Percentiles rank a stretch among this genome's conserved stretches.
phyloP scores from a whole-genome alignment of 352 stramenopile genomes.

The Globisporangium acanthophoron region DNA sequence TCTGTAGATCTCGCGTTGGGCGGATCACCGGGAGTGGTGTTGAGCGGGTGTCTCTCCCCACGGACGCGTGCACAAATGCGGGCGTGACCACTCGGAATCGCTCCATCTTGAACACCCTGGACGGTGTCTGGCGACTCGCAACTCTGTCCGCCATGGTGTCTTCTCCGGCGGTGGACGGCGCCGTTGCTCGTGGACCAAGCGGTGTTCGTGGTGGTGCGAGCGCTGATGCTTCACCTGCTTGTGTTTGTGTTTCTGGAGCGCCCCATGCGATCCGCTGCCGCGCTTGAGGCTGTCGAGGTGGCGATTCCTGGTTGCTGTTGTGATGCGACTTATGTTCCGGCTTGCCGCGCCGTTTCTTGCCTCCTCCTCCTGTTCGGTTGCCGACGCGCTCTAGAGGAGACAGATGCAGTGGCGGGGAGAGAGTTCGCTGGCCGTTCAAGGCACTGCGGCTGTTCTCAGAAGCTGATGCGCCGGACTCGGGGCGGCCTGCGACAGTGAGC shows the following conservation, averaged over 20 bases:
- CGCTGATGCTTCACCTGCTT: background rate
- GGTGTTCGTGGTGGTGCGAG: background rate
- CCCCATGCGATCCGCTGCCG: conserved; percentile 4
- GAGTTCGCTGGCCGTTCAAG: background rate
- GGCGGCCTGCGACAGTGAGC: conserved; percentile 41
- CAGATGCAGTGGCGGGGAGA: background rate
- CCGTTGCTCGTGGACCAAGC: conserved; percentile 1
- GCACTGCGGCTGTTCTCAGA: conserved; percentile 3
- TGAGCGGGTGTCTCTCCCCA: background rate
- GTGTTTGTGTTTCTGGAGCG: background rate
- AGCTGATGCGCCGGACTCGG: conserved; percentile 20
- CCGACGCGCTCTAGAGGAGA: background rate
- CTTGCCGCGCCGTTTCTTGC: background rate
- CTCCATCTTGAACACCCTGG: conserved; percentile 63
- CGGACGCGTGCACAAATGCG: conserved; percentile 22
- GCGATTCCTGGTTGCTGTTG: conserved; percentile 8
- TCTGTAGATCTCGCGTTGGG: background rate
- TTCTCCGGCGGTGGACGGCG: background rate
- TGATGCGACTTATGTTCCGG: background rate
- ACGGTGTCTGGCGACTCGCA: conserved; percentile 30
- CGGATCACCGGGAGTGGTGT: conserved; percentile 7
- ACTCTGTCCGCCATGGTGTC: conserved; percentile 20
- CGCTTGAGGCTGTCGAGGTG: background rate
- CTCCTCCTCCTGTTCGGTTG: too few relatives aligned
- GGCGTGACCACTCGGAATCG: conserved; percentile 57